Evolutionary conservation across 371 early-diverging fungal genomes (phyloP), one percentile per base, ranked within the genome.

Genomic region (Mucor piriformis): DNA sequence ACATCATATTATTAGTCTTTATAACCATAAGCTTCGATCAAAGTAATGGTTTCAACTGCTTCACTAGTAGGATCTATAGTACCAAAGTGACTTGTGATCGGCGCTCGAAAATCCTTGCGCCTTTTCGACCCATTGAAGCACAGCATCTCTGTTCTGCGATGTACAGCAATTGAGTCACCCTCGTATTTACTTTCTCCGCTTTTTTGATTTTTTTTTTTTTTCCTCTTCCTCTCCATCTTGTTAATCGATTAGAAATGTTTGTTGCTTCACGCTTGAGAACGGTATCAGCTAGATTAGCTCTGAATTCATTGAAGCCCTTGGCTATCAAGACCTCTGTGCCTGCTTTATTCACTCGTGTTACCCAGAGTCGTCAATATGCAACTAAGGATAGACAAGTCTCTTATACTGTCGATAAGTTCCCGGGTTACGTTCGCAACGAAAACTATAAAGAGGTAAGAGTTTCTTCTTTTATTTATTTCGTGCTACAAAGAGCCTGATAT

Each of bases 321-420:
- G 33, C 23, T 2, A 18, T 23, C 33, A 55, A 55, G 34, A 24
- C 46, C 4, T 6, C 46, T 13, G 34, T 44, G 3, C 23, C 44
- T 46, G 21, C n/a, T 23, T 29, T 18, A 32, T 33, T 21, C 29
- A n/a, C n/a, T 33, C 33, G 20, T 10, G 18, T 54, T 13, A 35
- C 23, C 16, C n/a, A 42, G 13, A 50, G 21, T 37, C 69, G 57
- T 51, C 18, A 54, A 38, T 72, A 67, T 59, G 54, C 59, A 25
- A 59, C 55, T 15, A 51, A 52, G 42, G 57, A 52, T 18, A 67
- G 59, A n/a, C 56, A 67, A 44, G 69, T 77, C 3, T 61, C 71
- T 5, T 68, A 61, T 46, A 86, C 86, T 1, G 77, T 79, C 13
- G 79, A 79, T 34, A 79, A 75, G 59, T 81, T 80, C 54, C 84